These are phyloP conservation scores for Ettlia oleoabundans DNA, from an alignment of 139 green algal species.

Conservation along the genomic window DNA sequence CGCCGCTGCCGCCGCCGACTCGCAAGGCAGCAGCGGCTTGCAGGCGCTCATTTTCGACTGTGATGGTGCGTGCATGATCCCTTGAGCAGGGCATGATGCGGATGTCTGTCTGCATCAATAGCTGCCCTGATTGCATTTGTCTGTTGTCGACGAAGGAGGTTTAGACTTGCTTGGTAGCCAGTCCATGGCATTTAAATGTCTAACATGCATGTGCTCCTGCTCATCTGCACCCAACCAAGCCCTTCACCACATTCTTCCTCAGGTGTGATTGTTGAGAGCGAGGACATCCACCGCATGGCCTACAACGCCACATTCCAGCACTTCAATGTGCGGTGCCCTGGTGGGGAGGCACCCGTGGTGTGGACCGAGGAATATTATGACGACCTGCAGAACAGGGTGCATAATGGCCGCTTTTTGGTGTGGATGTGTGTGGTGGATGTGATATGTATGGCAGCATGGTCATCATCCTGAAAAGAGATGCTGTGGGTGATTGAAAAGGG, in stretches of 20 bases:
- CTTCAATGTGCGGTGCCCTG: conserved; percentile 68
- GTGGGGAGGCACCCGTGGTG: conserved; percentile 37
- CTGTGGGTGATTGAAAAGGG: not conserved
- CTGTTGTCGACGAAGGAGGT: too few relatives aligned
- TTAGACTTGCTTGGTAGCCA: too few relatives aligned
- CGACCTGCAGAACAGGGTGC: conserved; percentile 84
- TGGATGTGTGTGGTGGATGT: too few relatives aligned
- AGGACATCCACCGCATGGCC: conserved; percentile 89
- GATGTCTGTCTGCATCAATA: too few relatives aligned
- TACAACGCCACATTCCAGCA: conserved; percentile 93
- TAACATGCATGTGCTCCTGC: not conserved
- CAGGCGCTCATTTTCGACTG: conserved; percentile 86
- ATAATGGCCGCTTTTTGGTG: too few relatives aligned
- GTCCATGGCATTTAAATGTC: not conserved
- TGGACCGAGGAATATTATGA: conserved; percentile 92
- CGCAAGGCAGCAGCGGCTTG: conserved; percentile 9
- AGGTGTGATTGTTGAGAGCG: conserved; percentile 90
- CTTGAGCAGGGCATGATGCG: too few relatives aligned
- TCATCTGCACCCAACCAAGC: not conserved
- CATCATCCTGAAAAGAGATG: not conserved
- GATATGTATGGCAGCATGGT: too few relatives aligned
- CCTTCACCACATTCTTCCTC: not conserved
- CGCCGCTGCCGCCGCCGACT: not conserved
- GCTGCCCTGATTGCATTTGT: too few relatives aligned
- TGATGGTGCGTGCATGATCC: conserved; percentile 55